Base-by-base conservation (phyloP, 495 filamentous ascomycete genomes). In the Neurospora sp. region DNA sequence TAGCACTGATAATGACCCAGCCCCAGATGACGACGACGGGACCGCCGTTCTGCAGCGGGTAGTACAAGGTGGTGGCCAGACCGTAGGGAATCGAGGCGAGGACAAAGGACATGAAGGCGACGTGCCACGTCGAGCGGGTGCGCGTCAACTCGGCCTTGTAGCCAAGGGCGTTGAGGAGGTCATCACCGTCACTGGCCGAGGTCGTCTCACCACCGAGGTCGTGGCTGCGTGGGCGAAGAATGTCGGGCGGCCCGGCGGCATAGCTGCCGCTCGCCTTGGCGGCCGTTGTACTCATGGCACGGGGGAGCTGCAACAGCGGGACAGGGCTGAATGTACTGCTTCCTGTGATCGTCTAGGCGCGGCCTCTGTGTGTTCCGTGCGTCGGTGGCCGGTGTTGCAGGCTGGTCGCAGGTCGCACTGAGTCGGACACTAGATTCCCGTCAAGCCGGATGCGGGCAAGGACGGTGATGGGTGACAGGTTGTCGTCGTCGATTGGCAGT, bases 51-150 rank as follows among this genome's bases (percentile, higher is more conserved):
- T 87, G 85, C 66, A 93, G 84, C 19, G 89, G 89, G 76, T 91
- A 91, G 82, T 88, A 91, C 48, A 93, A 80, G 71, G 91, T 93
- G 39, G 91, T 92, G 75, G 88, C 88, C 39, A 92, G 85, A 54
- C 91, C 91, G 75, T 89, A 93, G 19, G 91, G 91, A 54, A 86
- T 85, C 13, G 83, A 83, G 40, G 84, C 84, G 24, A 86, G 82
- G 70, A 88, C 86, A 72, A 88, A 88, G 70, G 84, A 86, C 86
- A 88, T 88, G 80, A 88, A 88, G 34, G 85, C 86, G 71, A 88
- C 86, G 73, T 88, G 86, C 45, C 86, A 82, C 3, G 86, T 88
- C 9, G 86, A 88, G 13, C 86, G 82, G 43, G 82, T 87, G 45
- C 86, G 84, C 73, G 78, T 73, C 24, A 88, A 70, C 73, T 88